A percentile compares a stretch with the other conserved stretches of the same genome.
These are phyloP conservation scores for Colletotrichum sojae DNA, from an alignment of 2,329 filamentous ascomycete species.

Conservation along the genomic window DNA sequence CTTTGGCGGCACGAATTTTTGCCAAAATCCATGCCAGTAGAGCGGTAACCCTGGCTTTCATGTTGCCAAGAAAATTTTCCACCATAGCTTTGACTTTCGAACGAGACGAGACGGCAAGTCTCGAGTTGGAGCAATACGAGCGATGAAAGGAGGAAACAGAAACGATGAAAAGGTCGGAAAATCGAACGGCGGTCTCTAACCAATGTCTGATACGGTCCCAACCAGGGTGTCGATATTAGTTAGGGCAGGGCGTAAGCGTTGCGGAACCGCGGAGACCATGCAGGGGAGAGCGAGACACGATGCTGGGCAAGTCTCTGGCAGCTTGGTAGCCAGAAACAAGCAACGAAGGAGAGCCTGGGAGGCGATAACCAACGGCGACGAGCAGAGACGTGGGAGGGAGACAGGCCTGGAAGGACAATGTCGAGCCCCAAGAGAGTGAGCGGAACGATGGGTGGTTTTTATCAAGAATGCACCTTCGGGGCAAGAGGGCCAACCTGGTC, in stretches of 20 bases:
- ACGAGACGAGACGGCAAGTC: background rate
- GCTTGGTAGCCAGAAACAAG: background rate
- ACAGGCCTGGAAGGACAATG: constrained; percentile 17
- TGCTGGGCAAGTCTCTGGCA: background rate
- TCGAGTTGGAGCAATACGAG: background rate
- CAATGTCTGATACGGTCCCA: too few species aligned
- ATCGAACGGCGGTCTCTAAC: too few species aligned
- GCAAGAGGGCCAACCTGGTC: constrained; percentile 9
- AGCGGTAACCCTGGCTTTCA: constrained; percentile 46
- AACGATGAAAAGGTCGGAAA: background rate
- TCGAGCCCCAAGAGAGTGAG: constrained; percentile 1
- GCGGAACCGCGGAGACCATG: too few species aligned
- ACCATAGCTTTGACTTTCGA: background rate
- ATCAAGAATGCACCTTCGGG: constrained; percentile 16
- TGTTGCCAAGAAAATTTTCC: constrained; percentile 45
- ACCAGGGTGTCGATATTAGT: too few species aligned
- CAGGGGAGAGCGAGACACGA: background rate
- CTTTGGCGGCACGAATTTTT: constrained; percentile 65
- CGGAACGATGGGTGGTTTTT: constrained; percentile 31
- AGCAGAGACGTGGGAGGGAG: constrained; percentile 14
- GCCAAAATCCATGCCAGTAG: constrained; percentile 42
- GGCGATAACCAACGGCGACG: constrained; percentile 12
- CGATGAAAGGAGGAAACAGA: background rate
- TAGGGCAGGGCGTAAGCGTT: too few species aligned
- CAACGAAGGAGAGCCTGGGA: background rate